Evolutionary conservation across 768 basidiomycete species (phyloP), one percentile per base, ranked within the genome.

Genomic region (Galerina sulciceps): DNA sequence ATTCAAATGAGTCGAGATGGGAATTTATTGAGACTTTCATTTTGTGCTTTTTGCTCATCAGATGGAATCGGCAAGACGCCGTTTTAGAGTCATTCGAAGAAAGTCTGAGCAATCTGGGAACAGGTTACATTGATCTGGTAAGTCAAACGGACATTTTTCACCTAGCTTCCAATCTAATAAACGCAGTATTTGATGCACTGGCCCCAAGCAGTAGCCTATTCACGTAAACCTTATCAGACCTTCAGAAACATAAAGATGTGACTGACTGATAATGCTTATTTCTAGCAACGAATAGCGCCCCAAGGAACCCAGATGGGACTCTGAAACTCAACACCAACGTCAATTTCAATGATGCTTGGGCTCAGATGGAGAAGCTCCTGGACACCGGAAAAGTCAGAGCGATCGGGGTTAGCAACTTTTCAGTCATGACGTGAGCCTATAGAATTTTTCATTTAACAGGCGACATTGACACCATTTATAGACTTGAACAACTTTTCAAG

Each of bases 391-490:
- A 78, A 61, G 81, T 76, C 10, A 78, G 69, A 53, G 79, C 82
- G 1, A 83, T 86, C 58, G 85, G 85, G 0, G 82, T 87, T 45
- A 82, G 82, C 67, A 87, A 87, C 67, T 86, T 86, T 64, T 83
- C 82, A 4, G 71, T 84, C 55, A 83, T 85, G 63, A 85, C 76
- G 82, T 84, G 54, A 42, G 61, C 43, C n/a, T 20, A 20, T 1
- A 11, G 13, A 4, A 35, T 53, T 35, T 4, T 38, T 17, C 6
- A 18, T 17, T 42, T 17, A n/a, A n/a, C n/a, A n/a, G n/a, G n/a
- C n/a, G n/a, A n/a, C n/a, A n/a, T n/a, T n/a, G n/a, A n/a, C 45
- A 13, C 22, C 10, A 34, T 18, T 17, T 23, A 26, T 48, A 80
- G 78, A 9, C 69, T 81, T 10, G 74, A 78, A 34, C 64, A 76